phyloP scores from a whole-genome alignment of 257 asterid genomes.

The Echium plantagineum region DNA sequence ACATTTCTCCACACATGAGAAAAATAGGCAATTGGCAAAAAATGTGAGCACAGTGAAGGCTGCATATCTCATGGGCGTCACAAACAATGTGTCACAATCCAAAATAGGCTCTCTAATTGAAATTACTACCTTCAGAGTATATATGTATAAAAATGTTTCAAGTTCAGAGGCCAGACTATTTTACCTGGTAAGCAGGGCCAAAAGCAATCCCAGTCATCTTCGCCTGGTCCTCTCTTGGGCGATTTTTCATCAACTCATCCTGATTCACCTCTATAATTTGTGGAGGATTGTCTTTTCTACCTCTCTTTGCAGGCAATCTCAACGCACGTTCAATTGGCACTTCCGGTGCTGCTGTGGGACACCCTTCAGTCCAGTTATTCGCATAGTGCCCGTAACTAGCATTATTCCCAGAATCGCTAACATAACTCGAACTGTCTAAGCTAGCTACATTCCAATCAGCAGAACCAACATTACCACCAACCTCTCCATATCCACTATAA shows the following conservation, averaged over 20 bases:
- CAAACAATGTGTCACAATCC: not conserved
- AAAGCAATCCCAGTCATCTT: conserved; percentile 83
- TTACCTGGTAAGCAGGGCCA: conserved; percentile 88
- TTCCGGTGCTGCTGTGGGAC: conserved; percentile 25
- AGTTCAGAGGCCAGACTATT: not conserved
- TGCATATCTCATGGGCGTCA: not conserved
- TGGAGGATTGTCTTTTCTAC: conserved; percentile 50
- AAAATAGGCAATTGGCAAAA: not conserved
- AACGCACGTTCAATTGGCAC: conserved; percentile 34
- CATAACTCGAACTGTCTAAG: conserved; percentile 16
- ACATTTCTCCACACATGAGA: too few relatives aligned
- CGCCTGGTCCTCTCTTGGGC: conserved; percentile 87
- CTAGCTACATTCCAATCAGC: conserved; percentile 22
- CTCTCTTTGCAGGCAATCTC: conserved; percentile 47
- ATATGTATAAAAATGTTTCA: not conserved
- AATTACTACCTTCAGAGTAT: not conserved
- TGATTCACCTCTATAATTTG: conserved; percentile 79
- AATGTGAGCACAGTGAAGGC: not conserved
- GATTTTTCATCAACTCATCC: conserved; percentile 85
- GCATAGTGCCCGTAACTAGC: conserved; percentile 30
- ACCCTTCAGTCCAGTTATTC: conserved; percentile 31
- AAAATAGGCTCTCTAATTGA: too few relatives aligned
- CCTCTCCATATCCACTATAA: conserved; percentile 14
- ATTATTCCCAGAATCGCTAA: conserved; percentile 24
- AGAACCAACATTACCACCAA: conserved; percentile 30